A percentile compares a stretch with the other conserved stretches of the same genome.
Conservation (phyloP, 139 green algal species). For the Chlorella sp. region DNA sequence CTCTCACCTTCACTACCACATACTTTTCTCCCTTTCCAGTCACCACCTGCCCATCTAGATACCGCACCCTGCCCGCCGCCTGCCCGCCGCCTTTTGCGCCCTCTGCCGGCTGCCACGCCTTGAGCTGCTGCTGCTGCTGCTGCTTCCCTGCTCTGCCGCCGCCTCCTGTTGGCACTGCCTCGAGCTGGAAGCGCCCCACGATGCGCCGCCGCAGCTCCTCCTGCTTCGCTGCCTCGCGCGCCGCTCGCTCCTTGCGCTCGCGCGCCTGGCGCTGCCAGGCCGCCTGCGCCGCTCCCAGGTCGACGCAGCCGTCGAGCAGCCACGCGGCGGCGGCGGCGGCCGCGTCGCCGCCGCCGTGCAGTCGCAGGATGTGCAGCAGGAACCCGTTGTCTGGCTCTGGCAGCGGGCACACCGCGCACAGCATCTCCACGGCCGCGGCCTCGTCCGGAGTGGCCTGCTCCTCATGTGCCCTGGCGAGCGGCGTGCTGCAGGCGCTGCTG, state of each 20-base stretch:
- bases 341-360: not conserved
- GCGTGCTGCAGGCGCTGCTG: too few species aligned
- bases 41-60: constrained; percentile 60
- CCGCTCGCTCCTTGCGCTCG: not conserved
- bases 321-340: not conserved
- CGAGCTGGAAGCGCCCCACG: not conserved
- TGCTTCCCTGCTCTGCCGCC: constrained; percentile 1
- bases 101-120: not conserved
- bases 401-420: constrained; percentile 13
- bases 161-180: constrained; percentile 2
- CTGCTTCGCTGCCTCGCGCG: not conserved
- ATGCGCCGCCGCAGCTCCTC: not conserved
- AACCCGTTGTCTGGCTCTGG: not conserved
- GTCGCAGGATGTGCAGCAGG: not conserved
- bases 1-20: constrained; percentile 52
- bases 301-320: constrained; percentile 27
- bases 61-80: constrained; percentile 44
- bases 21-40: constrained; percentile 71
- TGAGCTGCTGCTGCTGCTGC: constrained; percentile 11
- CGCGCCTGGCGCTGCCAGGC: not conserved
- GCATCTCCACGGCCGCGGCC: not conserved
- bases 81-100: not conserved
- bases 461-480: not conserved
- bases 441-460: not conserved
- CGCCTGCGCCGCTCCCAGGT: constrained; percentile 27